Base-by-base conservation (phyloP, 768 basidiomycete species). In the Panellus pusillus region DNA sequence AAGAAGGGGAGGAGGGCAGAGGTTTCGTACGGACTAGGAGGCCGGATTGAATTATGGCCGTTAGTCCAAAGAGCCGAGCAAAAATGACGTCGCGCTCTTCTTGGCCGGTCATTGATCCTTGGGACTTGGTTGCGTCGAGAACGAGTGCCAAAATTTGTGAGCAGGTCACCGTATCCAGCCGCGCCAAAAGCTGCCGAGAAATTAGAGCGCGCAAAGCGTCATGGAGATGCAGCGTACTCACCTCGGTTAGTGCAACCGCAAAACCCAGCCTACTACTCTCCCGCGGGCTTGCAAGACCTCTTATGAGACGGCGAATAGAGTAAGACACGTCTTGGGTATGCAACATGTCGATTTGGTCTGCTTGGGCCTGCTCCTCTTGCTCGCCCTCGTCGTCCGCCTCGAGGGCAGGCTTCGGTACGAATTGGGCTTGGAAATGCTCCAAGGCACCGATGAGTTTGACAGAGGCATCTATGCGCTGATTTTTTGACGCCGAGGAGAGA, bases 231-330 rank as follows among this genome's bases (percentile, higher is more conserved):
- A 24, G 24, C 24, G 24, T 42, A 66, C 82, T 61, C 65, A 96
- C 95, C 79, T 97, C 95, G 0, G 96, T 93, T 61, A 99, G 74
- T 29, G 94, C 93, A 40, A 99, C 96, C 9, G 94, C 93, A 67
- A 98, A 99, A 15, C 96, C 96, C 35, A 98, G 74, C 60, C 96
- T 74, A 69, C 93, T 96, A 68, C 91, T 92, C 68, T 99, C 95
- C 63, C 94, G 78, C 1, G 93, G 89, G 68, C 92, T 95, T 0
- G 90, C 92, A 28, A 99, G 76, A 12, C 96, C 96, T 38, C 93
- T 79, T 15, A 96, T 74, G 32, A 99, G 79, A 14, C 96, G 70
- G 46, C 91, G 82, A 64, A 98, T 84, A 5, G 95, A 91, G 67
- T 99, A 99, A 6, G 90, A 82, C 1, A 97, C 91, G 74, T 99